These are phyloP conservation scores for Polyporus arcularius DNA, from an alignment of 768 basidiomycete species.

Conservation along the genomic window DNA sequence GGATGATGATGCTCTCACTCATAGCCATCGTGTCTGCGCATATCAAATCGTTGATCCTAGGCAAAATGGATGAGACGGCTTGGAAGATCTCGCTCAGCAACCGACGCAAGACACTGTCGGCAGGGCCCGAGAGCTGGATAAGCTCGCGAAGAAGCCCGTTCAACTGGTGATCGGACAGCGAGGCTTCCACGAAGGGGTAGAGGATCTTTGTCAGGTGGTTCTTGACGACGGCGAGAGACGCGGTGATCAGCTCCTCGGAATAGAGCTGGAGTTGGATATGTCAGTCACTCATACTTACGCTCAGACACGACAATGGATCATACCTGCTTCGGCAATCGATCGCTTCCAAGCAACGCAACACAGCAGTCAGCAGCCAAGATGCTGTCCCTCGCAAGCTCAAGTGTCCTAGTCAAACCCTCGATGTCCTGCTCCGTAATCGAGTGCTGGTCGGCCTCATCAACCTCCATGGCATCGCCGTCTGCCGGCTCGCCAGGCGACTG, in stretches of 20 bases:
- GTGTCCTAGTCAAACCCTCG: constrained; percentile 47
- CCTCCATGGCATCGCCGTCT: constrained; percentile 30
- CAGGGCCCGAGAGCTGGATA: constrained; percentile 40
- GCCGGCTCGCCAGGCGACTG: constrained; percentile 41
- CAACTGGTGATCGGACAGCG: constrained; percentile 41
- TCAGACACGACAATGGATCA: background rate
- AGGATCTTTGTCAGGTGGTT: constrained; percentile 77
- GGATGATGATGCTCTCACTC: constrained; percentile 91
- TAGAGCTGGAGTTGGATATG: constrained; percentile 58
- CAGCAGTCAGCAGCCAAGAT: constrained; percentile 84
- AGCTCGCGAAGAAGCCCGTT: constrained; percentile 57
- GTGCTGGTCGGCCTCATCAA: constrained; percentile 21
- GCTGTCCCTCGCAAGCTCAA: constrained; percentile 71
- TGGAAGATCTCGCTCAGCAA: constrained; percentile 72
- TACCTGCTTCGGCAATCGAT: constrained; percentile 88
- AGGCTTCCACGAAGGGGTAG: constrained; percentile 83
- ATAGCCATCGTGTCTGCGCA: constrained; percentile 72
- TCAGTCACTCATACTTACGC: background rate
- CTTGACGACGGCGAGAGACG: constrained; percentile 76
- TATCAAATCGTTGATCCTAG: constrained; percentile 74
- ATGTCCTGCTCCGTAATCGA: constrained; percentile 46
- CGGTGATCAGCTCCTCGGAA: constrained; percentile 89
- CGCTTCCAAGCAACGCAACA: constrained; percentile 74
- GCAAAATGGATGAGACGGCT: constrained; percentile 67
- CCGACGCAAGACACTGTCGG: constrained; percentile 38